phyloP scores from a whole-genome alignment of 1,284 basidiomycete genomes.

The Tremellales sp. region DNA sequence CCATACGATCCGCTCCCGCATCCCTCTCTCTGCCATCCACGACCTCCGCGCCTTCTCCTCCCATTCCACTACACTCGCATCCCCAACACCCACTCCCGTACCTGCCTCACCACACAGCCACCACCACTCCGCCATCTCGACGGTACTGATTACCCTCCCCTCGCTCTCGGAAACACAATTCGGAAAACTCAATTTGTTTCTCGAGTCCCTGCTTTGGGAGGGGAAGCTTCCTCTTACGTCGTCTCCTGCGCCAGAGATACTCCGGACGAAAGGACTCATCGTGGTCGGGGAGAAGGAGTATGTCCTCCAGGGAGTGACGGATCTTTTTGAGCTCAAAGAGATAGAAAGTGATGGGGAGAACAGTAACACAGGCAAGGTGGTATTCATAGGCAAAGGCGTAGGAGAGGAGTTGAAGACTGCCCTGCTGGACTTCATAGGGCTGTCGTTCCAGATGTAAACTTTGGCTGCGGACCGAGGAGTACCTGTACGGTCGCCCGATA shows the following conservation, averaged over 20 bases:
- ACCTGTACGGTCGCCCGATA: no score
- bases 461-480: no score
- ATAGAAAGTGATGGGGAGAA: conserved; percentile 37
- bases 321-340: conserved; percentile 70
- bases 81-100: conserved; percentile 38
- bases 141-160: conserved; percentile 61
- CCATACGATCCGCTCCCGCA: conserved; percentile 62
- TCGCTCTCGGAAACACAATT: conserved; percentile 47
- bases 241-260: conserved; percentile 53
- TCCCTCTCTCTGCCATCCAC: conserved; percentile 68
- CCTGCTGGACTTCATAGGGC: no score
- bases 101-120: conserved; percentile 51
- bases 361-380: conserved; percentile 61
- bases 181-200: conserved; percentile 64
- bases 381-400: conserved; percentile 80
- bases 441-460: no score
- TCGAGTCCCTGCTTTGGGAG: conserved; percentile 76
- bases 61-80: conserved; percentile 22
- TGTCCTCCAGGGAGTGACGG: conserved; percentile 81
- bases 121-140: conserved; percentile 55
- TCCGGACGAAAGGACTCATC: conserved; percentile 81
- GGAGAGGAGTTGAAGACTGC: conserved; percentile 22
- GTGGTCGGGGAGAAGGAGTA: conserved; percentile 57
- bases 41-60: conserved; percentile 69
- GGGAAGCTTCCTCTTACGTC: conserved; percentile 19